Evolutionary conservation across 805 yeast species (phyloP), one percentile per base, ranked within the genome.

Genomic region (Ogataea ganodermae): DNA sequence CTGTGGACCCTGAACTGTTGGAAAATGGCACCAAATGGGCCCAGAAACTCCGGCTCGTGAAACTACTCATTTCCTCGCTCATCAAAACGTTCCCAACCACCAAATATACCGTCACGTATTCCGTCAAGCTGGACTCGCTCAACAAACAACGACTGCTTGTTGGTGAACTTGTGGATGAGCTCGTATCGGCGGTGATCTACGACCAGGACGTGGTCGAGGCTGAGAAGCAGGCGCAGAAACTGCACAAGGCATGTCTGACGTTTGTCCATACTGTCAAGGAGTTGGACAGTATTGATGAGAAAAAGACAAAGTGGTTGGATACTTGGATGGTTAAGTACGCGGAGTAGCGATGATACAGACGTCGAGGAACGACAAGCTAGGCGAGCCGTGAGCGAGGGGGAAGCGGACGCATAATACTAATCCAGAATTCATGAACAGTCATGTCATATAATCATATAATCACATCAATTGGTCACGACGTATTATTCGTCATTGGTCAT

Each of bases 221-320:
- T 22, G 26, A 50, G 8, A 32, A 40, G 7, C 55, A 50, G 1
- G 37, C 51, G 7, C 31, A 35, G 4, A 31, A 48, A 18, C 44
- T 67, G 30, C 44, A 13, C 1, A 60, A 59, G 38, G 64, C 60
- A 3, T 46, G 62, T 21, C 37, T 57, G 3, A 55, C 57, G 8
- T 53, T 72, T 39, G 66, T 76, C 1, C 63, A 60, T 6, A 59
- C 70, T 1, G 74, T 83, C 13, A 73, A 71, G 42, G 63, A 58
- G 9, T 66, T 81, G 31, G 84, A 83, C 53, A 71, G 69, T 45
- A 61, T 63, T 7, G 79, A 78, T 49, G 75, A 73, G 12, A 75
- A 75, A 53, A 83, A 79, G 61, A 65, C 72, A n/a, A 76, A 75
- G 59, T 83, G 87, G 86, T 65, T 80, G 42, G 67, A 65, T 26